Base-by-base conservation (phyloP, 2,329 filamentous ascomycete species). In the Paracamarosporium sp. region DNA sequence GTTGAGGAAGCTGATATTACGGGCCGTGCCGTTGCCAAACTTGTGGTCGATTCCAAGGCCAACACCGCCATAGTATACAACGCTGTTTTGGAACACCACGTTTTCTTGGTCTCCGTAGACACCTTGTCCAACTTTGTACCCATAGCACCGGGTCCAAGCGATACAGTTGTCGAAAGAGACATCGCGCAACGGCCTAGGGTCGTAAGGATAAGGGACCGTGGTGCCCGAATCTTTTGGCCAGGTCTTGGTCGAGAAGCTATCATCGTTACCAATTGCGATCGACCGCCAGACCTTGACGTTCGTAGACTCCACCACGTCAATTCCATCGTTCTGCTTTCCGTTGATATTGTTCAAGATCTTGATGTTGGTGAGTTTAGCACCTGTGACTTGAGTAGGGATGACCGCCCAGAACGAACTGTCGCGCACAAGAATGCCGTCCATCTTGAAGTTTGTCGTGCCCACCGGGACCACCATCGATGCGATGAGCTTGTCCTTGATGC, bases 181-280 rank as follows among this genome's bases (percentile, higher is more conserved):
- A 25, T 57, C 46, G 24, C 41, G 41, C 12, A 56, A 25, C 9
- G 40, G 40, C 24, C 38, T 24, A 11, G 47, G 48, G 5, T 50
- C 27, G 22, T 46, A 54, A 6, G 52, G 56, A 24, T 46, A 47
- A 7, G 45, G 46, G 17, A 55, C 50, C 24, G 50, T 54, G 5
- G 44, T 54, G 3, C 46, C 56, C 8, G 15, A 20, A 24, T 46
- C 38, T 5, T 55, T 20, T 11, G 36, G 20, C 56, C 52, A 59
- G 13, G 57, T 56, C 41, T 57, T 60, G n/a, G 53, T 57, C 7
- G 47, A 53, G 27, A 41, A 57, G 27, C 46, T 45, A n/a, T 60
- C 47, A 31, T 60, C 47, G 27, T 55, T 56, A 1, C 47, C 46
- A 17, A 60, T 50, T 7, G 57, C 30, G 17, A 60, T 50, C 3